Evolutionary conservation across 352 stramenopile genomes (phyloP), one percentile per base, ranked within the genome.

Genomic region (Globisporangium paddicum): DNA sequence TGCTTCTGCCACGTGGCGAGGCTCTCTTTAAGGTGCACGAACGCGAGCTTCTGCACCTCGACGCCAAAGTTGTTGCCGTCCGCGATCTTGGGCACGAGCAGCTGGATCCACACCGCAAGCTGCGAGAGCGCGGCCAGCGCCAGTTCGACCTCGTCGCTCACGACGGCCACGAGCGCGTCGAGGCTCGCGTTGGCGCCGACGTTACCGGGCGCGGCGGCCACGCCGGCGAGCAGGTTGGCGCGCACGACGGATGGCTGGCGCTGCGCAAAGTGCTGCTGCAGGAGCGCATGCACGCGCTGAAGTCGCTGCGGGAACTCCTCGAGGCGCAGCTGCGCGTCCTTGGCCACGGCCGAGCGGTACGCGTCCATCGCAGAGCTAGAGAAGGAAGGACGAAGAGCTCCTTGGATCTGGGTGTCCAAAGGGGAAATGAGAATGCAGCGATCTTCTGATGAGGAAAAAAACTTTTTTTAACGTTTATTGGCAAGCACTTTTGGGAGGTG

Each of bases 51-150:
- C 64, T 94, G 84, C 68, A 94, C 84, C 61, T 94, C 84, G 44
- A 94, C 84, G 57, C 84, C 84, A 71, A 94, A 94, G 68, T 94
- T 94, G 72, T 94, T 94, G 66, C 84, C 84, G 62, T 94, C 84
- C 34, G 77, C 78, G 49, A 92, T 75, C 63, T 82, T 83, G 30
- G 84, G 84, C 41, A 92, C 77, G 26, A 82, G 74, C 55, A 94
- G 65, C 55, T 84, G 71, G 38, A 94, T 86, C 84, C 84, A 94
- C 26, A 79, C 61, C 66, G 83, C 66, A 52, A 93, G 71, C 63
- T 68, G 62, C 60, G 85, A 63, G 30, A 89, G 69, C 49, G 74
- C 47, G 1, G 51, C 60, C 41, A 90, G 55, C 16, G 79, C 69
- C 1, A 61, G 70, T 49, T 81, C 68, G 26, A 93, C 63, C 58